Evolutionary conservation across 2,329 filamentous ascomycete species (phyloP).

Genomic region (Verticillium dahliae): DNA sequence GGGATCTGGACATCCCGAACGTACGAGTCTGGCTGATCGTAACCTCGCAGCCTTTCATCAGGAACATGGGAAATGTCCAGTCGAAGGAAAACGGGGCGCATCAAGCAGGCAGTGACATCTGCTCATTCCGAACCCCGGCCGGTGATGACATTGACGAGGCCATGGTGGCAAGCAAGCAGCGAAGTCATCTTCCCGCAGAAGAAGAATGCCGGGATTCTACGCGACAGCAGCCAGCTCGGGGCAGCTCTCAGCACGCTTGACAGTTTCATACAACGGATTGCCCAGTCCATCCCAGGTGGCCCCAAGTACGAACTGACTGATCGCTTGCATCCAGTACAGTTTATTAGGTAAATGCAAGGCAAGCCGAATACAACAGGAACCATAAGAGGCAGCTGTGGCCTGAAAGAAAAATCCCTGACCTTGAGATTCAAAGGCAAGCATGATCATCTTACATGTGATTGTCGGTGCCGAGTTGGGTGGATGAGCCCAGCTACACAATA

Average conservation of each 20-base stretch:
- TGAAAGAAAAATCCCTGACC: no score
- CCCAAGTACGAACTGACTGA: constrained; percentile 18
- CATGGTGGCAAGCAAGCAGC: neutral
- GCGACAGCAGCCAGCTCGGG: neutral
- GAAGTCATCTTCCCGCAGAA: neutral
- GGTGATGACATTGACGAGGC: neutral
- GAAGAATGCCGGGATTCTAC: neutral
- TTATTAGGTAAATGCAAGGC: constrained; percentile 4
- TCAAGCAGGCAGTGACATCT: constrained; percentile 2
- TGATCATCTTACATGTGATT: no score
- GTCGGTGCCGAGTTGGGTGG: no score
- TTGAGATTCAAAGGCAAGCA: no score
- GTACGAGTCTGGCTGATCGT: constrained; percentile 8
- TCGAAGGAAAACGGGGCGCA: constrained; percentile 3
- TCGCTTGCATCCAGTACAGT: constrained; percentile 6
- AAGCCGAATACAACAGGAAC: neutral
- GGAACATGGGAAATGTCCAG: constrained; percentile 6
- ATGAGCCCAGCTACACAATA: no score
- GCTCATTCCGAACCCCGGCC: constrained; percentile 1
- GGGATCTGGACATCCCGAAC: neutral
- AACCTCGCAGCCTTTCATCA: constrained; percentile 6
- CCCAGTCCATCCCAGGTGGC: constrained; percentile 2
- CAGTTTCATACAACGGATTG: constrained; percentile 3
- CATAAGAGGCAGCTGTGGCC: no score
- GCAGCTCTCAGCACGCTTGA: constrained; percentile 2